Evolutionary conservation across 805 yeast species (phyloP).

Genomic region (Lipomyces sp.): DNA sequence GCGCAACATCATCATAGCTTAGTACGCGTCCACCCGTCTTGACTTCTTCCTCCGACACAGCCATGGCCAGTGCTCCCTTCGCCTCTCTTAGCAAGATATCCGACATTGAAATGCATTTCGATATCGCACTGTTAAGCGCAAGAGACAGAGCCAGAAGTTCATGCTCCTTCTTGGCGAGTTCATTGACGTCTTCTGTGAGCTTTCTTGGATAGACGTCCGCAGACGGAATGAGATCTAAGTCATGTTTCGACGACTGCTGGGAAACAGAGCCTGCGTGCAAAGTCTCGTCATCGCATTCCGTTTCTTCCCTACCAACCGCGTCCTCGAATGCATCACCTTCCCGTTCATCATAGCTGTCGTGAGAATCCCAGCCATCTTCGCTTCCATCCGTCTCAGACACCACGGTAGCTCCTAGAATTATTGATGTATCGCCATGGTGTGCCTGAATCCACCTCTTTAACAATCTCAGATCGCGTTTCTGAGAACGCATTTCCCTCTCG

Average conservation of each 20-base stretch:
- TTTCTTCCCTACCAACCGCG: too few relatives aligned
- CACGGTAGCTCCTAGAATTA: background rate
- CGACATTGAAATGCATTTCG: constrained; percentile 13
- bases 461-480: constrained; percentile 28
- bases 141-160: constrained; percentile 3
- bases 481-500: constrained; percentile 31
- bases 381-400: constrained; percentile 11
- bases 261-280: too few relatives aligned
- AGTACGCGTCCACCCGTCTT: constrained; percentile 9
- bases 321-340: constrained; percentile 16
- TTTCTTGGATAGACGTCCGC: too few relatives aligned
- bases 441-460: constrained; percentile 23
- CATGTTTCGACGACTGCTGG: too few relatives aligned
- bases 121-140: constrained; percentile 16
- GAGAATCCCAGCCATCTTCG: constrained; percentile 1
- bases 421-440: background rate
- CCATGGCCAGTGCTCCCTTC: background rate
- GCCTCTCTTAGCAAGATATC: constrained; percentile 20
- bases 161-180: constrained; percentile 4
- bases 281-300: background rate
- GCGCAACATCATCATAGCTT: constrained; percentile 7
- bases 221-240: too few relatives aligned
- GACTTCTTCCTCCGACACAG: constrained; percentile 6
- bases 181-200: background rate
- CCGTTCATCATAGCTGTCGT: background rate